A percentile compares a stretch with the other conserved stretches of the same genome.
Evolutionary conservation across 441 rosid genomes (phyloP).

Genomic region (Aquilaria agallochum): DNA sequence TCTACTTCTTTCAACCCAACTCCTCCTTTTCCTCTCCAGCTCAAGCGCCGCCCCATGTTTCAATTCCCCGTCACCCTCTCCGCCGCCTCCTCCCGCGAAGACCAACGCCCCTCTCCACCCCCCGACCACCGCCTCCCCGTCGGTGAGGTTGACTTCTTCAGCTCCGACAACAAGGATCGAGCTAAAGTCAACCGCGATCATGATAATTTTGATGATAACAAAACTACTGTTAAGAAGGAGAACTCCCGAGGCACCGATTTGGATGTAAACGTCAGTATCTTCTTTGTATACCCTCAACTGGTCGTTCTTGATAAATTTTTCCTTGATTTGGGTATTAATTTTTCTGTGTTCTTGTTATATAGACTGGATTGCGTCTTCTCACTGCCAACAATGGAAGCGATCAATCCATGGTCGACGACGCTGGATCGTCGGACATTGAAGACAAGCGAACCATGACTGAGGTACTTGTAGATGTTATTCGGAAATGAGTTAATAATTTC

Average conservation of each 20-base stretch:
- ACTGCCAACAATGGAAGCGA: constrained; percentile 68
- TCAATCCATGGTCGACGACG: constrained; percentile 71
- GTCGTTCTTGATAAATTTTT: not conserved
- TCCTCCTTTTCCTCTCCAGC: constrained; percentile 7
- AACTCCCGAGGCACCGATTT: constrained; percentile 15
- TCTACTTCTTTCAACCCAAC: constrained; percentile 22
- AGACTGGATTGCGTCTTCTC: constrained; percentile 74
- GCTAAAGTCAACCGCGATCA: constrained; percentile 1
- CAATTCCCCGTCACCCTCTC: constrained; percentile 34
- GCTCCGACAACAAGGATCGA: constrained; percentile 34
- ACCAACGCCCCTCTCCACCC: constrained; percentile 13
- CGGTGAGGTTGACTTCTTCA: constrained; percentile 66
- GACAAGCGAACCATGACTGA: constrained; percentile 46
- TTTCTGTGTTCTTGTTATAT: not conserved
- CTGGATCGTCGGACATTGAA: constrained; percentile 49
- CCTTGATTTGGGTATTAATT: not conserved
- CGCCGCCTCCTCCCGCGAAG: constrained; percentile 19
- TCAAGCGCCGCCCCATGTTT: constrained; percentile 18
- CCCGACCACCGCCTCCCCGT: constrained; percentile 24
- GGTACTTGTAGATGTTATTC: constrained; percentile 27
- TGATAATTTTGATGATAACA: not conserved
- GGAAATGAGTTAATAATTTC: not conserved
- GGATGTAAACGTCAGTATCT: constrained; percentile 51
- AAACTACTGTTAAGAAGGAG: constrained; percentile 43
- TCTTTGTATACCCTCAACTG: too few relatives aligned